Evolutionary conservation across 495 filamentous ascomycete species (phyloP).

Genomic region (Hypoxylon intermedium): DNA sequence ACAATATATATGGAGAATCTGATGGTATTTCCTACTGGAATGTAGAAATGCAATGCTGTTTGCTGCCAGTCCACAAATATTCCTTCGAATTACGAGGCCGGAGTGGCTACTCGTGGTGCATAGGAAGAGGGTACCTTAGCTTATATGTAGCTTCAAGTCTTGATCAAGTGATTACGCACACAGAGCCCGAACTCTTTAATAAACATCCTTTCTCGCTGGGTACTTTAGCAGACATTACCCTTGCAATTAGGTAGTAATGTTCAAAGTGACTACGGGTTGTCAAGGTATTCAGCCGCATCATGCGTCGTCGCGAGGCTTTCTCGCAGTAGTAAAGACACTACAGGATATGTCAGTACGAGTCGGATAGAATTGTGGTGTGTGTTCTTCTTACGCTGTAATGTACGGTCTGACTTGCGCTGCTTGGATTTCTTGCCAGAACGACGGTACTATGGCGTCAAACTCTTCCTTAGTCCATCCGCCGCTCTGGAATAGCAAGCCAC

Average conservation of each 20-base stretch:
- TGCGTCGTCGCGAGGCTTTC: constrained; percentile 32
- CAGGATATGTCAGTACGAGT: neutral
- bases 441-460: constrained; percentile 31
- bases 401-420: constrained; percentile 26
- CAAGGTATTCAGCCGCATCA: neutral
- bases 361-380: neutral
- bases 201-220: too few species aligned
- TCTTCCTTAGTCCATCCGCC: constrained; percentile 37
- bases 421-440: constrained; percentile 30
- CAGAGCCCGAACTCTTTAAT: too few species aligned
- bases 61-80: neutral
- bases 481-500: constrained; percentile 36
- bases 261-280: neutral
- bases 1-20: constrained; percentile 15
- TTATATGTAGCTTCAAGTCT: too few species aligned
- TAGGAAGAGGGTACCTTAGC: too few species aligned
- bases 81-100: too few species aligned
- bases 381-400: constrained; percentile 37
- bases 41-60: constrained; percentile 8
- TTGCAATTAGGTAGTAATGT: neutral
- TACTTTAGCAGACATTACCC: too few species aligned
- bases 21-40: neutral
- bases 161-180: too few species aligned
- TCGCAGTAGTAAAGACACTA: constrained; percentile 42
- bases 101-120: too few species aligned